Percentiles rank a stretch among this genome's conserved stretches.
Conservation (phyloP, 108 stramenopile species). For the Cyclotella distinguenda region DNA sequence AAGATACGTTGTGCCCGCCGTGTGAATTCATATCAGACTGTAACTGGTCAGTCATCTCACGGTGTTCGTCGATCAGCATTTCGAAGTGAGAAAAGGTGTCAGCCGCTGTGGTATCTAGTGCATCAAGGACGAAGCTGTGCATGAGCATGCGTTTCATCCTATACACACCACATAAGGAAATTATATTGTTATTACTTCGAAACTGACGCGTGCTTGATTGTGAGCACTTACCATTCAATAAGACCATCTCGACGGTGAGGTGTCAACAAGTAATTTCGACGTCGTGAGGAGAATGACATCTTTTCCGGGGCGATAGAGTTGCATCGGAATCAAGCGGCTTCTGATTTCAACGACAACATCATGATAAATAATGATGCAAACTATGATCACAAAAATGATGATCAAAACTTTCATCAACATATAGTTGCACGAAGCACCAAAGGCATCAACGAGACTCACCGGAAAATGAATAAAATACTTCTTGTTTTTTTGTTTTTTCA, state of each 20-base stretch:
- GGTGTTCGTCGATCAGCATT: slow-evolving; percentile 88
- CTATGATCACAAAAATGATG: too few species aligned
- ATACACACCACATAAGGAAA: background rate
- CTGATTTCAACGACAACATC: too few species aligned
- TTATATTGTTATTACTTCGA: too few species aligned
- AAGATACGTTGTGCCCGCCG: background rate
- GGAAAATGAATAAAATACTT: too few species aligned
- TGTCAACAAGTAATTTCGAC: slow-evolving; percentile 87
- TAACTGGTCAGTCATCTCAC: slow-evolving; percentile 45
- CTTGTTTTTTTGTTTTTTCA: too few species aligned
- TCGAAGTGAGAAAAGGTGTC: slow-evolving; percentile 91
- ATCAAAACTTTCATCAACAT: too few species aligned
- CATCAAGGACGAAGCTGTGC: slow-evolving; percentile 88
- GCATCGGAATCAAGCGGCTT: too few species aligned
- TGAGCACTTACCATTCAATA: slow-evolving; percentile 77
- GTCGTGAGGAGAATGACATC: slow-evolving; percentile 85
- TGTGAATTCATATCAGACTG: slow-evolving; percentile 21
- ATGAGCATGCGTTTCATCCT: slow-evolving; percentile 92
- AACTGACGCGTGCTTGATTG: background rate
- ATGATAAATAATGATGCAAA: too few species aligned
- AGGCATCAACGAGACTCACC: too few species aligned
- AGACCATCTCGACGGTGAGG: slow-evolving; percentile 89
- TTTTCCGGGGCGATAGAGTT: too few species aligned
- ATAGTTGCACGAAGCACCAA: too few species aligned
- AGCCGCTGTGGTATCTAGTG: slow-evolving; percentile 75